Evolutionary conservation across 1,284 basidiomycete genomes (phyloP), one percentile per base, ranked within the genome.

Genomic region (Gymnopus androsaceus): DNA sequence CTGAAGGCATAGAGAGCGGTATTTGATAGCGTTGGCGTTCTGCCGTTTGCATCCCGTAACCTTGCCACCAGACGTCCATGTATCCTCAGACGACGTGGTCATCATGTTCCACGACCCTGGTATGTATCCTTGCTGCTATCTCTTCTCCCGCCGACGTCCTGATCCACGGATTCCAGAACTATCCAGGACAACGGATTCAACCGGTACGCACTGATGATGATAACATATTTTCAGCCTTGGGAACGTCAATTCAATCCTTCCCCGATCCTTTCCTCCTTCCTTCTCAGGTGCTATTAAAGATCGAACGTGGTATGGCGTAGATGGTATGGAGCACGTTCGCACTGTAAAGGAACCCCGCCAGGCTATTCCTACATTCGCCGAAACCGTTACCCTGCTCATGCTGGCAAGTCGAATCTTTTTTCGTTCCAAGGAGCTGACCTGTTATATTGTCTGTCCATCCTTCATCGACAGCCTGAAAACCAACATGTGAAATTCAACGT

Each of bases 91-190:
- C 76, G 80, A 88, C 66, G 85, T 94, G 48, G 90, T 98, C 47
- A 74, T 98, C 59, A 95, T 98, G 92, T 97, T 96, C 74, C 95
- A 98, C 71, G 95, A 98, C 72, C 91, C 93, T 11, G 84, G 89
- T 88, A 63, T 66, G 84, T 68, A 31, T 55, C n/a, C 21, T 42
- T 51, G 54, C 64, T 59, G 42, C n/a, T 42, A 63, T 23, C 53
- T 17, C 37, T 23, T 28, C 19, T 66, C 8, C 8, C n/a, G 21
- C 25, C 47, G 21, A 19, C 34, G 17, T 19, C 9, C 25, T 31
- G 28, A 40, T 27, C 25, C 31, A 23, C 34, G 23, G 25, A 30
- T 8, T 45, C 12, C 56, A 90, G 88, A 77, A 47, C 71, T 91
- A 61, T 77, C 80, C 56, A 76, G 89, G 63, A 90, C 88, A 14